Evolutionary conservation across 192 early-diverging fungal genomes (phyloP).

Genomic region (Phlyctochytrium arcticum): DNA sequence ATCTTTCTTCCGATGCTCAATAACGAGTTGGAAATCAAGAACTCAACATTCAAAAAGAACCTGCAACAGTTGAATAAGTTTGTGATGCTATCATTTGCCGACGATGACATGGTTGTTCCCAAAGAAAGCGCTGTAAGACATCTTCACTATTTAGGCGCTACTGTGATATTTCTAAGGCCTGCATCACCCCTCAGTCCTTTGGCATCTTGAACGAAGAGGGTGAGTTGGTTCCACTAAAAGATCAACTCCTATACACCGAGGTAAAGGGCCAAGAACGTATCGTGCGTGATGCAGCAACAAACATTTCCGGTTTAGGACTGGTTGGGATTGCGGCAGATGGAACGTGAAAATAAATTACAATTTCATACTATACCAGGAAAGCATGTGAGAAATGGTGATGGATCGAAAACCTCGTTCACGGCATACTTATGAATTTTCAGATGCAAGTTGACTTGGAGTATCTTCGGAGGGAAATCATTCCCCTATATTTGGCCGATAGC

Average conservation of each 20-base stretch:
- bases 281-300: background rate
- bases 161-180: background rate
- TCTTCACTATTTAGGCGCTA: background rate
- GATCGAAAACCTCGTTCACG: background rate
- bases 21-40: conserved; percentile 59
- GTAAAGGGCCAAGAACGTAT: background rate
- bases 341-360: conserved; percentile 27
- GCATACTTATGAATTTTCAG: background rate
- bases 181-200: conserved; percentile 32
- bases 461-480: conserved; percentile 4
- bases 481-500: conserved; percentile 8
- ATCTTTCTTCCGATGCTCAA: conserved; percentile 90
- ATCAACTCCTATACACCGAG: conserved; percentile 34
- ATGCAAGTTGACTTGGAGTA: conserved; percentile 27
- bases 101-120: conserved; percentile 71
- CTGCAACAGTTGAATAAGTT: conserved; percentile 65
- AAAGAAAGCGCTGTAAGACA: conserved; percentile 35
- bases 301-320: conserved; percentile 23
- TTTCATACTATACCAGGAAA: conserved; percentile 19
- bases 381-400: conserved; percentile 27
- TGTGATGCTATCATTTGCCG: conserved; percentile 76
- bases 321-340: conserved; percentile 35
- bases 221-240: conserved; percentile 20
- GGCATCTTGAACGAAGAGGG: conserved; percentile 38
- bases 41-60: conserved; percentile 54